Evolutionary conservation across 768 basidiomycete species (phyloP).

Genomic region (Xerocomellus intermedius): DNA sequence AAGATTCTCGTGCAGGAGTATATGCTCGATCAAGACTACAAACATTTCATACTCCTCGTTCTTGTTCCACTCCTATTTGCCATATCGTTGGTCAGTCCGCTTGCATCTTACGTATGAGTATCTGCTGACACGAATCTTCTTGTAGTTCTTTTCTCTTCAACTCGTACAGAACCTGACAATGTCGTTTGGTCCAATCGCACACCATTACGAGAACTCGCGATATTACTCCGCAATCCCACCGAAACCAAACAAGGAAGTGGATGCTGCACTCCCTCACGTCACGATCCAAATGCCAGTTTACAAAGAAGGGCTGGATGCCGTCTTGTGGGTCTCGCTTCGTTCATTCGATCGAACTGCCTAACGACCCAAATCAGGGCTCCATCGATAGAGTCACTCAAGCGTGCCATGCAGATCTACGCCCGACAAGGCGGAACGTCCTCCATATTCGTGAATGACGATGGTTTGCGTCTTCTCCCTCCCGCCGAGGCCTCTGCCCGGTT

Average conservation of each 20-base stretch:
- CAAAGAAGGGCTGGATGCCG: conserved; percentile 52
- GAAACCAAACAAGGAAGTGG: conserved; percentile 41
- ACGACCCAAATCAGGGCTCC: conserved; percentile 33
- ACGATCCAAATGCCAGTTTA: conserved; percentile 60
- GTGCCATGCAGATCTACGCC: conserved; percentile 62
- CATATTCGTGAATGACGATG: conserved; percentile 63
- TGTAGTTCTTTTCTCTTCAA: conserved; percentile 41
- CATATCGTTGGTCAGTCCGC: conserved; percentile 42
- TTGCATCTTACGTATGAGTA: background rate
- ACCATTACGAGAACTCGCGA: conserved; percentile 49
- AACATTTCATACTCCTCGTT: conserved; percentile 42
- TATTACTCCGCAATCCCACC: conserved; percentile 52
- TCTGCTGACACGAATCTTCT: conserved; percentile 10
- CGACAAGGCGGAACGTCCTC: conserved; percentile 61
- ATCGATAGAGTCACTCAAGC: conserved; percentile 54
- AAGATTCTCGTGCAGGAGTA: conserved; percentile 58
- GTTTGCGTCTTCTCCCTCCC: conserved; percentile 49
- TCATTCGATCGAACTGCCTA: background rate
- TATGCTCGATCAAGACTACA: conserved; percentile 43
- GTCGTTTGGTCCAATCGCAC: conserved; percentile 50
- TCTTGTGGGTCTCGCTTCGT: conserved; percentile 39
- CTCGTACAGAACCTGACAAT: conserved; percentile 40
- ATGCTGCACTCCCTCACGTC: conserved; percentile 45
- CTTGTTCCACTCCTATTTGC: conserved; percentile 43
- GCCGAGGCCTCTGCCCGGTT: conserved; percentile 47